Evolutionary conservation across 2,329 filamentous ascomycete genomes (phyloP).

Genomic region (Teratosphaeria epicoccoides): DNA sequence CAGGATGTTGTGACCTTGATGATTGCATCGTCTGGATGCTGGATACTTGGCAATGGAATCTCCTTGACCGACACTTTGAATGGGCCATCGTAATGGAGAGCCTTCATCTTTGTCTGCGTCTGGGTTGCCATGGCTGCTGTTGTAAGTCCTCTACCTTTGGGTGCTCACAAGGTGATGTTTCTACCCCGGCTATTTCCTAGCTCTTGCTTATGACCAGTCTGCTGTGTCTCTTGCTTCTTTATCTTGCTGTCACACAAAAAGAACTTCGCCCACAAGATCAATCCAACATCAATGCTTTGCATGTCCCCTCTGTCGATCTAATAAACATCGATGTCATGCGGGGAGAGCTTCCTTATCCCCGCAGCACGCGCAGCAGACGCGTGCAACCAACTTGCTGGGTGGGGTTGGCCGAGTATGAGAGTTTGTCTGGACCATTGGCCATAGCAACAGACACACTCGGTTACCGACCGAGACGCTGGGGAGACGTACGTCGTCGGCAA

Average conservation of each 20-base stretch:
- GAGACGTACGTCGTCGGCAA: neutral
- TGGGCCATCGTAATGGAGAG: constrained; percentile 51
- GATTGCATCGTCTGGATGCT: constrained; percentile 55
- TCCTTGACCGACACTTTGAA: constrained; percentile 51
- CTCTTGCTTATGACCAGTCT: neutral
- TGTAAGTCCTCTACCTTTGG: neutral
- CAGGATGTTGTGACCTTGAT: constrained; percentile 55
- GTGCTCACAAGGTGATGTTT: neutral
- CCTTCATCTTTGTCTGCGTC: constrained; percentile 40
- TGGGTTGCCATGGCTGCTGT: constrained; percentile 3
- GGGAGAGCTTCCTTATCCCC: constrained; percentile 2
- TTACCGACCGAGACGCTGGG: neutral
- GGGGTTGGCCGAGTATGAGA: neutral
- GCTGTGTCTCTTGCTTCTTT: neutral
- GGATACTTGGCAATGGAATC: constrained; percentile 46
- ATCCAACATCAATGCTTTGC: neutral
- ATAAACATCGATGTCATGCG: constrained; percentile 6
- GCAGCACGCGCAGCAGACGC: neutral
- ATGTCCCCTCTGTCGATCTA: neutral
- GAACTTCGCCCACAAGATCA: neutral
- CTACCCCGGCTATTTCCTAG: neutral
- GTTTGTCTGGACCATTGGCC: neutral
- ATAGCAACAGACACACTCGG: neutral
- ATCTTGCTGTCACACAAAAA: no score
- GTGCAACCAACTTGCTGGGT: neutral